A percentile compares a stretch with the other conserved stretches of the same genome.
These are phyloP conservation scores for Nitzschia palea DNA, from an alignment of 108 stramenopile genomes.

Conservation along the genomic window DNA sequence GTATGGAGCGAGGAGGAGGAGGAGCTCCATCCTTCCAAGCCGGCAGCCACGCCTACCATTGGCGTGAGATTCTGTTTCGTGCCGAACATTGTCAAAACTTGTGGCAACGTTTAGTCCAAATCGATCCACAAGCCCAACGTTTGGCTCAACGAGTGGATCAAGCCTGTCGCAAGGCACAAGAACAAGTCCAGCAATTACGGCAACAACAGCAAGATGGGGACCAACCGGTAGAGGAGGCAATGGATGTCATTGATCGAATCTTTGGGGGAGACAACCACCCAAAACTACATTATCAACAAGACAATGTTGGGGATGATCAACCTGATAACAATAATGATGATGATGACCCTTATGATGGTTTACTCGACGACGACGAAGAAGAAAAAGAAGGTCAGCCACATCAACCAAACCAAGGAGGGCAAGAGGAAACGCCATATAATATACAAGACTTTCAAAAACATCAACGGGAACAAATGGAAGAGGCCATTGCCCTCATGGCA, in stretches of 20 bases:
- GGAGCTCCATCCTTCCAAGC: background rate
- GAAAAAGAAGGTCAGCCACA: too few species aligned
- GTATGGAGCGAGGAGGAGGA: constrained; percentile 18
- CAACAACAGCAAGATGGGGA: constrained; percentile 16
- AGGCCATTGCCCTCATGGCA: constrained; percentile 69
- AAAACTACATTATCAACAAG: background rate
- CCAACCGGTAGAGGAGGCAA: background rate
- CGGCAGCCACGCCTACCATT: constrained; percentile 2
- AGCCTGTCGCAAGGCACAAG: constrained; percentile 29
- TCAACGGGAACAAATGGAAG: constrained; percentile 78
- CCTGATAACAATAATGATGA: background rate
- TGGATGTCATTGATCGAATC: constrained; percentile 23
- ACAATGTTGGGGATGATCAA: background rate
- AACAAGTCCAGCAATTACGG: background rate
- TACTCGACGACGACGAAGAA: background rate
- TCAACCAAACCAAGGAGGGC: too few species aligned
- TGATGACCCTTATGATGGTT: constrained; percentile 4
- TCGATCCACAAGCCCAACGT: background rate
- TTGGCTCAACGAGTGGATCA: constrained; percentile 21
- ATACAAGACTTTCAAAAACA: constrained; percentile 63
- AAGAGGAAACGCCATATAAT: background rate
- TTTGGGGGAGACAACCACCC: background rate
- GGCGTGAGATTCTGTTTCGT: constrained; percentile 23
- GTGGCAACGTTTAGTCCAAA: constrained; percentile 18
- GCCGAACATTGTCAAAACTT: constrained; percentile 33